Percentiles rank a stretch among this genome's conserved stretches.
phyloP scores from a whole-genome alignment of 305 asterid species.

The Solanum hybrid region DNA sequence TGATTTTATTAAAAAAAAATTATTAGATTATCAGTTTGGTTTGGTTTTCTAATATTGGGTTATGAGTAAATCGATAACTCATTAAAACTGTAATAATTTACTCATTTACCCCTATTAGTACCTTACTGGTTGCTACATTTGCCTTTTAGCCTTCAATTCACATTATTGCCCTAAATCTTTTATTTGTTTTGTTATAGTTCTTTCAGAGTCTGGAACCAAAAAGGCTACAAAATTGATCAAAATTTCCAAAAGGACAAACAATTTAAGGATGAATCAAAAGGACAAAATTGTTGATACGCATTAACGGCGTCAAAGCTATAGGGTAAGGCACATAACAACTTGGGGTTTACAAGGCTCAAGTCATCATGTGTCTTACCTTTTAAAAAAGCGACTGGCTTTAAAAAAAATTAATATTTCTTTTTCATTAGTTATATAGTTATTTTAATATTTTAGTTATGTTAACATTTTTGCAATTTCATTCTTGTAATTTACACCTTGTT shows the following conservation, averaged over 20 bases:
- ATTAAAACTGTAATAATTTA: too few species aligned
- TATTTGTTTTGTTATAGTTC: not conserved
- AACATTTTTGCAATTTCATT: not conserved
- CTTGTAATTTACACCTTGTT: not conserved
- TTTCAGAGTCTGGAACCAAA: too few species aligned
- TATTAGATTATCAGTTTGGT: not conserved
- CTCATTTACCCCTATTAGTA: too few species aligned
- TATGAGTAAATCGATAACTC: not conserved
- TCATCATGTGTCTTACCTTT: fast-evolving
- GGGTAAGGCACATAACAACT: not conserved
- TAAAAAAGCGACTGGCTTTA: fast-evolving
- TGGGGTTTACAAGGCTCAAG: not conserved
- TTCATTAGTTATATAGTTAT: too few species aligned
- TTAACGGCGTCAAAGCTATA: not conserved
- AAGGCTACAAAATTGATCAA: not conserved
- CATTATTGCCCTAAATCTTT: fast-evolving
- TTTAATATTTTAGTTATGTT: too few species aligned
- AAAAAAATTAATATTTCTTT: too few species aligned
- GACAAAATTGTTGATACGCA: too few species aligned
- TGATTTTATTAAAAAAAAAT: not conserved
- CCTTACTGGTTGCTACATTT: not conserved
- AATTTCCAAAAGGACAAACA: not conserved
- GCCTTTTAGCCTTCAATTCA: not conserved
- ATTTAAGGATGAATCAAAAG: too few species aligned
- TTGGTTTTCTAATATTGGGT: not conserved